phyloP scores from a whole-genome alignment of 345 rosid species.

The Salix dunnii region DNA sequence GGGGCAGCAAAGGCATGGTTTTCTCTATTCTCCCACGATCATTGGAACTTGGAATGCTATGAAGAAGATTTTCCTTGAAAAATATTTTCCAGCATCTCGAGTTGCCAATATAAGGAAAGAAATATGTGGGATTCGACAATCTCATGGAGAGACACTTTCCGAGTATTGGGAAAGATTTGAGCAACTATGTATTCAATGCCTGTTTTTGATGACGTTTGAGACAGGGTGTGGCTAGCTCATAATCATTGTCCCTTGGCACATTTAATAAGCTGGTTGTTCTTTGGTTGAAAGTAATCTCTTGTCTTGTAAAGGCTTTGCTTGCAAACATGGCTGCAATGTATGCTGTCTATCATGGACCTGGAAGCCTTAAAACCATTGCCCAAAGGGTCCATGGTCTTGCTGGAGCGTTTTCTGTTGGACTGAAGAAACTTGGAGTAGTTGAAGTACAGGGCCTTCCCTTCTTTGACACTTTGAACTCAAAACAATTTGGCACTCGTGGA shows the following conservation, averaged over 20 bases:
- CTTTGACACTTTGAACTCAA: slow-evolving; percentile 97
- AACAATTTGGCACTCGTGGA: too few species aligned
- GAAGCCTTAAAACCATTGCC: slow-evolving; percentile 73
- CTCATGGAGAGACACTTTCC: too few species aligned
- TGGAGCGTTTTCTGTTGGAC: slow-evolving; percentile 71
- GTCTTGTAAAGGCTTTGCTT: slow-evolving; percentile 68
- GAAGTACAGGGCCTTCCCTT: slow-evolving; percentile 85
- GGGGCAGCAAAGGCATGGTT: too few species aligned
- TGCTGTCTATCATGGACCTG: slow-evolving; percentile 97
- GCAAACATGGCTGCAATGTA: slow-evolving; percentile 99
- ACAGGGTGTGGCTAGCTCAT: neutral
- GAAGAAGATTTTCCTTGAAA: too few species aligned
- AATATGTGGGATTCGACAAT: too few species aligned
- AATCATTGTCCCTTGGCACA: slow-evolving; percentile 1
- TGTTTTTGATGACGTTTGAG: neutral
- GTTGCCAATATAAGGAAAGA: too few species aligned
- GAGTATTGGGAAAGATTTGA: too few species aligned
- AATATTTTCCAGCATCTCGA: too few species aligned
- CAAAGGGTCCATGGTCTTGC: slow-evolving; percentile 96
- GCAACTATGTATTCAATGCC: too few species aligned
- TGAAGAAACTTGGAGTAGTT: slow-evolving; percentile 80
- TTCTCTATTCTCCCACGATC: too few species aligned
- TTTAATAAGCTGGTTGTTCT: slow-evolving; percentile 7
- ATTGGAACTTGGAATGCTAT: too few species aligned
- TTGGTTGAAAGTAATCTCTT: slow-evolving; percentile 18